Evolutionary conservation across 1,139 yeast species (phyloP), one percentile per base, ranked within the genome.

Genomic region (Arxiozyma slooffiae): DNA sequence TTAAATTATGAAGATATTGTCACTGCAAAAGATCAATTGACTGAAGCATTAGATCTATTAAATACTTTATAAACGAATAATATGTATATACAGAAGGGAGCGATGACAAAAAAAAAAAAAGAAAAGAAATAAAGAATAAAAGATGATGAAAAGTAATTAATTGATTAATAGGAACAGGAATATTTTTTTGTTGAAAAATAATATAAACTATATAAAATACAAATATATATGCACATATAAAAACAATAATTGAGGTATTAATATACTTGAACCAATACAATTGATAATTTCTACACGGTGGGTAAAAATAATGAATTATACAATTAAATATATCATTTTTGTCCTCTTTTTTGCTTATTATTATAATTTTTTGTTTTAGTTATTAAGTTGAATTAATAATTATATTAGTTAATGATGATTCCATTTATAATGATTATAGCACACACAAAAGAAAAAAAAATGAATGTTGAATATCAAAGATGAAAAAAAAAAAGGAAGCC

Each of bases 1-100:
- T 75, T 92, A 59, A 90, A 89, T 64, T 92, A 89, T 66, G 97
- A 92, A 57, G 98, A 92, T 61, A 71, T 81, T 44, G 73, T 67
- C 5, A 92, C 97, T 0, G 97, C 97, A 0, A 79, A 84, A 47
- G 70, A 69, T n/a, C 95, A 92, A 67, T 72, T 92, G 42, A 69
- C 71, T 41, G 64, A 72, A 26, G 96, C 96, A 0, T 69, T 90
- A 50, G 76, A 71, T 26, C 53, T 77, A 46, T 60, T 80, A 40
- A 61, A 64, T 39, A 36, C 52, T 17, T 17, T 61, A 38, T 50
- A 41, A 42, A 30, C 2, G 5, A 7, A 42, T n/a, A n/a, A n/a
- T n/a, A n/a, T 26, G 18, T n/a, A 30, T 18, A 11, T 5, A 20
- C 8, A 39, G n/a, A n/a, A 39, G n/a, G n/a, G n/a, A n/a, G n/a